Conservation (phyloP, 2,329 filamentous ascomycete species). For the Nemania abortiva region DNA sequence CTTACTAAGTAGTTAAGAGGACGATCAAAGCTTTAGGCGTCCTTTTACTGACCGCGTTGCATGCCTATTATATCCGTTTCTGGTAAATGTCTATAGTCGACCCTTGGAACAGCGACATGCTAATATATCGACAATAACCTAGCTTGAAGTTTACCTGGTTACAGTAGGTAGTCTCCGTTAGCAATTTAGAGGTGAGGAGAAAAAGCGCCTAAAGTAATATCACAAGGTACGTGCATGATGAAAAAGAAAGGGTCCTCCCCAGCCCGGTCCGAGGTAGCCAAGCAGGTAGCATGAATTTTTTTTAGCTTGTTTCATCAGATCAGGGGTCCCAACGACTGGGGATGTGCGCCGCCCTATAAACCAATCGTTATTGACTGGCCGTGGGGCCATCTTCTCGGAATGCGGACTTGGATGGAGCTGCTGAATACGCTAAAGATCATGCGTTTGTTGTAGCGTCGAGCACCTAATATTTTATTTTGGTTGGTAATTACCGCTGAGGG, state of each 20-base stretch:
- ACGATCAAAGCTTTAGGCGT: neutral
- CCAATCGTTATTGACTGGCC: constrained; percentile 17
- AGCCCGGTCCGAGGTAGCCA: constrained; percentile 19
- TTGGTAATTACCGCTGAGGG: neutral
- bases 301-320: constrained; percentile 37
- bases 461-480: neutral
- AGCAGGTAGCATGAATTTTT: constrained; percentile 23
- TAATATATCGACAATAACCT: neutral
- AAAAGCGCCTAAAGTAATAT: neutral
- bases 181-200: neutral
- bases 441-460: too few species aligned
- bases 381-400: constrained; percentile 9
- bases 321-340: constrained; percentile 21
- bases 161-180: neutral
- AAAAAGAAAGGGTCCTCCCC: constrained; percentile 31
- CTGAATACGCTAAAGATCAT: neutral
- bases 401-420: constrained; percentile 17
- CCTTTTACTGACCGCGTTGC: neutral
- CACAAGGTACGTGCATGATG: neutral
- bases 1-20: neutral
- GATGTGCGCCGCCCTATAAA: constrained; percentile 6
- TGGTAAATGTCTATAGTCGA: neutral
- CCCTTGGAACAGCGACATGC: neutral
- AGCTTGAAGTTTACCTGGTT: neutral
- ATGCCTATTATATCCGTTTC: neutral